These are phyloP conservation scores for Chaetomium globosum DNA, from an alignment of 2,329 filamentous ascomycete genomes.

Conservation along the genomic window DNA sequence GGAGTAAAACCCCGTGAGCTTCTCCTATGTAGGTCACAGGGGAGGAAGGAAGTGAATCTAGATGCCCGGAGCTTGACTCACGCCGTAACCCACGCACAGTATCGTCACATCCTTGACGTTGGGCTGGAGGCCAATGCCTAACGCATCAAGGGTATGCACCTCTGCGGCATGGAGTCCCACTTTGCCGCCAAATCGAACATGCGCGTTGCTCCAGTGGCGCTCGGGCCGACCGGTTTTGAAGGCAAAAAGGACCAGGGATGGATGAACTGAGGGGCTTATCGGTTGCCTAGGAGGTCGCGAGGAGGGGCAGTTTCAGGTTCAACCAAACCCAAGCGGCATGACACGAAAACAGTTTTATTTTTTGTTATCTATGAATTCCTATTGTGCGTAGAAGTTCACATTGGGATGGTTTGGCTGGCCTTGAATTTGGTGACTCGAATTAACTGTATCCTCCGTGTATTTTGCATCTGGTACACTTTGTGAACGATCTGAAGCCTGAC, in stretches of 20 bases:
- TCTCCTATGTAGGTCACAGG: neutral
- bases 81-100: constrained; percentile 24
- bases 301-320: constrained; percentile 23
- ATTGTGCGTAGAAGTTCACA: neutral
- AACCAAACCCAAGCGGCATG: neutral
- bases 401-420: neutral
- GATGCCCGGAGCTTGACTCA: constrained; percentile 31
- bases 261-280: constrained; percentile 26
- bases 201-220: constrained; percentile 16
- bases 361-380: neutral
- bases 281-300: constrained; percentile 21
- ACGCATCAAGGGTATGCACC: constrained; percentile 16
- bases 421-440: neutral
- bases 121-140: constrained; percentile 34
- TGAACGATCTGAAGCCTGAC: constrained; percentile 22
- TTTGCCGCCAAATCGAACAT: constrained; percentile 23
- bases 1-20: neutral
- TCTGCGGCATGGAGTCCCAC: constrained; percentile 21
- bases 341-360: neutral
- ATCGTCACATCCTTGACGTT: constrained; percentile 29
- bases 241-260: constrained; percentile 10
- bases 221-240: constrained; percentile 9
- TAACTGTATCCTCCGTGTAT: neutral
- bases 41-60: neutral
- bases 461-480: neutral